Evolutionary conservation across 192 early-diverging fungal species (phyloP).

Genomic region (Entrophospora sp.): DNA sequence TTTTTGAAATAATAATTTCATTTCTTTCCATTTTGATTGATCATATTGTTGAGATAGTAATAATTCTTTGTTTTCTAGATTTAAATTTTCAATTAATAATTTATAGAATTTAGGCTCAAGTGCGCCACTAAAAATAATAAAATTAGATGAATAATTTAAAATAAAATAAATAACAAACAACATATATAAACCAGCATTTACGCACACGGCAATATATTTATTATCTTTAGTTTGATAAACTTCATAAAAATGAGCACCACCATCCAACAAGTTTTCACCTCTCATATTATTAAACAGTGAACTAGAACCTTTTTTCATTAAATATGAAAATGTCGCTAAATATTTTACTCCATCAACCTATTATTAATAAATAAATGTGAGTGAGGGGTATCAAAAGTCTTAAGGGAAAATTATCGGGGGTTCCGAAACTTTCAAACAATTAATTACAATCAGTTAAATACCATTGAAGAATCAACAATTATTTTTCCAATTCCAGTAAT

Average conservation of each 20-base stretch:
- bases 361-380: neutral
- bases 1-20: slow-evolving; percentile 37
- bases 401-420: too few relatives aligned
- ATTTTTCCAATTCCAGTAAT: slow-evolving; percentile 57
- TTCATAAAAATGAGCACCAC: slow-evolving; percentile 60
- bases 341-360: slow-evolving; percentile 45
- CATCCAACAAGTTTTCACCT: slow-evolving; percentile 54
- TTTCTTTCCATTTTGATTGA: slow-evolving; percentile 40
- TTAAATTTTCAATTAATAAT: slow-evolving; percentile 38
- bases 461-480: slow-evolving; percentile 49
- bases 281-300: slow-evolving; percentile 40
- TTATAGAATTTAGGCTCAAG: slow-evolving; percentile 59
- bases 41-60: slow-evolving; percentile 42
- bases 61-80: slow-evolving; percentile 19
- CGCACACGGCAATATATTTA: slow-evolving; percentile 52
- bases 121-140: slow-evolving; percentile 32
- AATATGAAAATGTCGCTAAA: slow-evolving; percentile 49
- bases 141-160: neutral
- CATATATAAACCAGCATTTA: neutral
- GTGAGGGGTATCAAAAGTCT: too few relatives aligned
- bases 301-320: slow-evolving; percentile 46
- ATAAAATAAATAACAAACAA: neutral
- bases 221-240: slow-evolving; percentile 60
- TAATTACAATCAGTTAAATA: slow-evolving; percentile 5
- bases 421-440: too few relatives aligned